Evolutionary conservation across 768 basidiomycete species (phyloP).

Genomic region (Kwoniella sp.): DNA sequence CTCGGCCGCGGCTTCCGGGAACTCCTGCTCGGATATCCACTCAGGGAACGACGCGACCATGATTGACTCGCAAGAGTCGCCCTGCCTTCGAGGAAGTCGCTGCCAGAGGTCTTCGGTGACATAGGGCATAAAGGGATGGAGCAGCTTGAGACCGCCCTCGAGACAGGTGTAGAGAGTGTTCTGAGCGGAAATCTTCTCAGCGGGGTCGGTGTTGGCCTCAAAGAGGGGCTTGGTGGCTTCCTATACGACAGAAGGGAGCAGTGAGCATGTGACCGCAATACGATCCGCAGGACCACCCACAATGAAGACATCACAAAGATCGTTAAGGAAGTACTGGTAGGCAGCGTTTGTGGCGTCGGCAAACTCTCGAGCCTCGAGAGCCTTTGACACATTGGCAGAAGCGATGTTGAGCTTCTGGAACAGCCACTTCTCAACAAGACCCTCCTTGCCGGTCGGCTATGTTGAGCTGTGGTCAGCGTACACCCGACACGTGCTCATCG

Average conservation of each 20-base stretch:
- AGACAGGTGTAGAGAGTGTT: constrained; percentile 94
- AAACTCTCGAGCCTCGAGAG: constrained; percentile 78
- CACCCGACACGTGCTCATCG: background rate
- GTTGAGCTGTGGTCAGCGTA: background rate
- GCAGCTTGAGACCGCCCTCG: constrained; percentile 77
- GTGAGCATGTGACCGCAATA: background rate
- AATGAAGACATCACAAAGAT: constrained; percentile 98
- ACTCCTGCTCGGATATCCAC: constrained; percentile 52
- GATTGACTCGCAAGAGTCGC: constrained; percentile 77
- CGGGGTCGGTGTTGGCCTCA: constrained; percentile 62
- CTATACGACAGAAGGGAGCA: constrained; percentile 52
- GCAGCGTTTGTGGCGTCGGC: constrained; percentile 79
- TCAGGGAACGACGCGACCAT: constrained; percentile 83
- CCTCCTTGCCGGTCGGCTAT: constrained; percentile 83
- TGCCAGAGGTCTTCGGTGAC: constrained; percentile 99
- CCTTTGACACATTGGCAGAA: constrained; percentile 67
- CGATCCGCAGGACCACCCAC: constrained; percentile 54
- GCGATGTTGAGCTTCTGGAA: constrained; percentile 87
- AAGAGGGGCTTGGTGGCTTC: constrained; percentile 99
- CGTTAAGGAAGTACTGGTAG: constrained; percentile 96
- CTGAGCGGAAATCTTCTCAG: constrained; percentile 73
- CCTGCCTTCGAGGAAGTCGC: constrained; percentile 76
- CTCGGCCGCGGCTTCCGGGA: constrained; percentile 67
- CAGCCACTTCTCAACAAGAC: constrained; percentile 90
- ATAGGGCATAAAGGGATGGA: constrained; percentile 99